phyloP scores from a whole-genome alignment of 2,329 filamentous ascomycete genomes.

The Claviceps lovelessii region DNA sequence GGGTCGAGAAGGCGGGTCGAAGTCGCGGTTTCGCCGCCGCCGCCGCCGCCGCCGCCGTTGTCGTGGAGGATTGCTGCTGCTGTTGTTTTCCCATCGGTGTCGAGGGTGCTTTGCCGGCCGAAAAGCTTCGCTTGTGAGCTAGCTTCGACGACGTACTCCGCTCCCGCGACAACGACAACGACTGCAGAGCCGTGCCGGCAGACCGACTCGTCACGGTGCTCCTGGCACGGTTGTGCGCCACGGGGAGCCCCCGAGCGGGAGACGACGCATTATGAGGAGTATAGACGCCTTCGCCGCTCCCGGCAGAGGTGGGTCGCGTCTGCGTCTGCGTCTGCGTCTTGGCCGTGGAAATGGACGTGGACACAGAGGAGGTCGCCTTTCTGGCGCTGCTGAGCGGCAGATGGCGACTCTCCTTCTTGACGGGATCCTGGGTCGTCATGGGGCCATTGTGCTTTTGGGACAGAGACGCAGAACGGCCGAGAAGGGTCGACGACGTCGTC shows the following conservation, averaged over 20 bases:
- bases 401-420: constrained; percentile 16
- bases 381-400: constrained; percentile 21
- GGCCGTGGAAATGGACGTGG: constrained; percentile 3
- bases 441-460: not conserved
- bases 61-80: not conserved
- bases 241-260: constrained; percentile 7
- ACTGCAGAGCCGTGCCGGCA: constrained; percentile 7
- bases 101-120: constrained; percentile 10
- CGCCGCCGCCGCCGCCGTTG: constrained; percentile 4
- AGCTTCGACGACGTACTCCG: constrained; percentile 2
- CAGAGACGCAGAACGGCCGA: constrained; percentile 13
- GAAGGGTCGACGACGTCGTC: constrained; percentile 1
- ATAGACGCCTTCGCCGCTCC: constrained; percentile 7
- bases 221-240: constrained; percentile 18
- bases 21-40: constrained; percentile 16
- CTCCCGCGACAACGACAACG: constrained; percentile 17
- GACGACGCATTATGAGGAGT: constrained; percentile 3
- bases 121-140: constrained; percentile 5
- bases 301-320: constrained; percentile 12
- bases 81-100: constrained; percentile 4
- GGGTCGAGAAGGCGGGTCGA: constrained; percentile 44
- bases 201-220: constrained; percentile 17
- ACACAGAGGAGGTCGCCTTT: constrained; percentile 10
- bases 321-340: constrained; percentile 12
- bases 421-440: constrained; percentile 2